phyloP scores from a whole-genome alignment of 345 rosid genomes.

The Eucalyptus sideroxylon region DNA sequence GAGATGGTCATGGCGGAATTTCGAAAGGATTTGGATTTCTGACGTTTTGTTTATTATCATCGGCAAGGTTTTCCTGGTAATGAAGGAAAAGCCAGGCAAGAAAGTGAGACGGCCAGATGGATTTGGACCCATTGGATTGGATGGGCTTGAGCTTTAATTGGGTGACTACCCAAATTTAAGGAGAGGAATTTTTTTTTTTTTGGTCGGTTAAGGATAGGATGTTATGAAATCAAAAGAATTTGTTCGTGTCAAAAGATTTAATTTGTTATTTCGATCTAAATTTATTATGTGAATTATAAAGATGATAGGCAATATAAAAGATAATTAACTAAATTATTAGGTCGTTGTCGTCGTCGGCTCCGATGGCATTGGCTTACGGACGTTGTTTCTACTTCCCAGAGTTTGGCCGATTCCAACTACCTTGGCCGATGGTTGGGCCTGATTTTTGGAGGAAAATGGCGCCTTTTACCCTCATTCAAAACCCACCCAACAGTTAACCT shows the following conservation, averaged over 20 bases:
- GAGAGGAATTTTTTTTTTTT: neutral
- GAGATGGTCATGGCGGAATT: neutral
- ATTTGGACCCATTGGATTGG: neutral
- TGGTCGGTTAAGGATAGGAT: neutral
- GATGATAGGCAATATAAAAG: neutral
- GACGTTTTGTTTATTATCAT: no score
- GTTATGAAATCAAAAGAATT: neutral
- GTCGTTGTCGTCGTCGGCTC: rapidly evolving
- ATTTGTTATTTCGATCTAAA: neutral
- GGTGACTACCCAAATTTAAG: neutral
- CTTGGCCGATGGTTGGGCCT: no score
- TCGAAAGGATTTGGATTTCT: neutral
- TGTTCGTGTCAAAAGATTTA: neutral
- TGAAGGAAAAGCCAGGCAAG: no score
- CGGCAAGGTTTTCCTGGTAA: no score
- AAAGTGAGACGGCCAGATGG: no score
- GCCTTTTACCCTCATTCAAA: no score
- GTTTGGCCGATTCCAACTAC: no score
- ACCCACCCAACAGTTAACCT: no score
- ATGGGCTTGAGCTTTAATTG: neutral
- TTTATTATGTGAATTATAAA: neutral
- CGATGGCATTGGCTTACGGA: rapidly evolving
- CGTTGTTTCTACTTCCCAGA: rapidly evolving
- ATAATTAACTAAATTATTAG: neutral
- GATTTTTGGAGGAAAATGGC: no score